phyloP scores from a whole-genome alignment of 345 rosid genomes.

The Gossypium bickii region DNA sequence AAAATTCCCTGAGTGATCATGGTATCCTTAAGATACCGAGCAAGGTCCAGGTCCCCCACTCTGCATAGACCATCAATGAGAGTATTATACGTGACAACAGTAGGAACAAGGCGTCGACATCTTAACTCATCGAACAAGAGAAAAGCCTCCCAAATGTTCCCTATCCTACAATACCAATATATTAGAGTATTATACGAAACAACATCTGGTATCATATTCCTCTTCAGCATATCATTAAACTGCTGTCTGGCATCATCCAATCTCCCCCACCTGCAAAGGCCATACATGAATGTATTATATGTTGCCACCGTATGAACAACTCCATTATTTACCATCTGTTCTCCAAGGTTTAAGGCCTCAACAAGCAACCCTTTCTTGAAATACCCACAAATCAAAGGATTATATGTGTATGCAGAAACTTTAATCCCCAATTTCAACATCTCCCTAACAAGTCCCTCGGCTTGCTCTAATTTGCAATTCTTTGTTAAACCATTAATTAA shows the following conservation, averaged over 20 bases:
- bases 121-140: conserved; percentile 55
- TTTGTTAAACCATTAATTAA: conserved; percentile 54
- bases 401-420: conserved; percentile 48
- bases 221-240: conserved; percentile 39
- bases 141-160: conserved; percentile 55
- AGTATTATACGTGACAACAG: conserved; percentile 55
- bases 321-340: conserved; percentile 49
- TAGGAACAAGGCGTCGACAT: conserved; percentile 36
- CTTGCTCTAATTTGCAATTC: conserved; percentile 46
- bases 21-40: conserved; percentile 53
- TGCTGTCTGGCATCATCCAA: conserved; percentile 43
- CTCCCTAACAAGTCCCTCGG: conserved; percentile 42
- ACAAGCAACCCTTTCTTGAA: conserved; percentile 46
- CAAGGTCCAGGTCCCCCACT: conserved; percentile 46
- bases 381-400: conserved; percentile 54
- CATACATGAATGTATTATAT: conserved; percentile 44
- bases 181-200: conserved; percentile 65
- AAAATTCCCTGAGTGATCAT: conserved; percentile 43
- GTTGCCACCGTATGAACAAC: conserved; percentile 37
- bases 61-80: conserved; percentile 66
- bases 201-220: conserved; percentile 46
- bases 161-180: conserved; percentile 51
- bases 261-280: conserved; percentile 49
- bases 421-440: conserved; percentile 48
- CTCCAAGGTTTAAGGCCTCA: conserved; percentile 45